These are phyloP conservation scores for Rubia peregrina DNA, from an alignment of 305 asterid genomes.

Conservation along the genomic window DNA sequence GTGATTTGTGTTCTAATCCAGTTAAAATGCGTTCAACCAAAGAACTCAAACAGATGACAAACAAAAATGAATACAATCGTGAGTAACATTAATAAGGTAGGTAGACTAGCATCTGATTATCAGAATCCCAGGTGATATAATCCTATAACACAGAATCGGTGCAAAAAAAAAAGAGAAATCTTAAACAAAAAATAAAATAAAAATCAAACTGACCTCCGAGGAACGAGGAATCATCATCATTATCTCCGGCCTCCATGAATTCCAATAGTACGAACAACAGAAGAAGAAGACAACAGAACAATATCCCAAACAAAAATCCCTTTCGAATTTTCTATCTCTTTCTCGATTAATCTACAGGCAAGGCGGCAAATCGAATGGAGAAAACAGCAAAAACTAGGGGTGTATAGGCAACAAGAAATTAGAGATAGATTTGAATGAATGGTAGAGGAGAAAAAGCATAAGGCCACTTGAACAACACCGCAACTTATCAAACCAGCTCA, in stretches of 20 bases:
- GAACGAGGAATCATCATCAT: conserved; percentile 33
- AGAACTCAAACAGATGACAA: background rate
- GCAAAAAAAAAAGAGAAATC: background rate
- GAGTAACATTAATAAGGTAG: background rate
- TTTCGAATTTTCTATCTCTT: background rate
- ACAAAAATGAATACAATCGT: background rate
- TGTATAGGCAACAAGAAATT: conserved; percentile 76
- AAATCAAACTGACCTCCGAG: conserved; percentile 44
- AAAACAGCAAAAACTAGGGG: conserved; percentile 25
- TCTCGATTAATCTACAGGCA: background rate
- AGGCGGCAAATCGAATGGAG: background rate
- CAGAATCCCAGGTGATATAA: background rate
- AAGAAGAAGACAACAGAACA: conserved; percentile 2
- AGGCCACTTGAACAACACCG: conserved; percentile 74
- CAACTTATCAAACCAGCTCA: conserved; percentile 71
- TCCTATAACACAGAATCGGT: background rate
- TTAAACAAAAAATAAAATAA: background rate
- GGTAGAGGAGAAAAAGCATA: conserved; percentile 64
- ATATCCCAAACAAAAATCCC: background rate
- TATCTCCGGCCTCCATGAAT: conserved; percentile 47
- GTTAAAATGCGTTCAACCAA: background rate
- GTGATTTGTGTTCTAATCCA: background rate
- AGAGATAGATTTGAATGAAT: conserved; percentile 34
- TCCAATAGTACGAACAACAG: conserved; percentile 8
- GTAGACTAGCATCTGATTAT: background rate